Percentiles rank a stretch among this genome's conserved stretches.
Evolutionary conservation across 345 rosid species (phyloP).

Genomic region (Psidium friedrichsthalianum): DNA sequence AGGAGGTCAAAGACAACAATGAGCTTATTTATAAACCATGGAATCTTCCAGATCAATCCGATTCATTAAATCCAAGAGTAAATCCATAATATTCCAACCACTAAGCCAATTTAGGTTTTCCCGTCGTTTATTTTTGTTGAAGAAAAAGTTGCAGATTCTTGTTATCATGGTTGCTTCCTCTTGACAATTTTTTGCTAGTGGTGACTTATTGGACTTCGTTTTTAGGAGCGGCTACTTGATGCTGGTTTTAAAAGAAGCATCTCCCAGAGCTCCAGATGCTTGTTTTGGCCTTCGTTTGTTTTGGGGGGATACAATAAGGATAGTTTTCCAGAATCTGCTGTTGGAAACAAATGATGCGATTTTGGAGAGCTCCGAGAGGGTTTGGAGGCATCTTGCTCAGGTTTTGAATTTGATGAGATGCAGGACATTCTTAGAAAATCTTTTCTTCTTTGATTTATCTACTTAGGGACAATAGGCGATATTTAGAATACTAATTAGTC

Average conservation of each 20-base stretch:
- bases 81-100: background rate
- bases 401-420: slow-evolving; percentile 14
- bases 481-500: background rate
- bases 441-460: background rate
- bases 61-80: background rate
- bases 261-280: slow-evolving; percentile 51
- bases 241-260: slow-evolving; percentile 74
- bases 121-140: background rate
- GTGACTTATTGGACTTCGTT: slow-evolving; percentile 6
- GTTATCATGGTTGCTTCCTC: background rate
- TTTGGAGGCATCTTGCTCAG: slow-evolving; percentile 97
- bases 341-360: slow-evolving; percentile 84
- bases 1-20: background rate
- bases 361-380: slow-evolving; percentile 88
- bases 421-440: background rate
- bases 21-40: background rate
- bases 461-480: background rate
- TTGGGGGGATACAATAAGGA: slow-evolving; percentile 86
- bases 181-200: background rate
- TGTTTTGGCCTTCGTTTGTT: slow-evolving; percentile 91
- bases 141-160: background rate
- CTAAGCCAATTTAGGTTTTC: background rate
- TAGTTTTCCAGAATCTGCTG: slow-evolving; percentile 91
- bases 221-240: slow-evolving; percentile 94
- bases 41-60: background rate